Conservation (phyloP, 257 asterid species). For the Cruciata laevipes region DNA sequence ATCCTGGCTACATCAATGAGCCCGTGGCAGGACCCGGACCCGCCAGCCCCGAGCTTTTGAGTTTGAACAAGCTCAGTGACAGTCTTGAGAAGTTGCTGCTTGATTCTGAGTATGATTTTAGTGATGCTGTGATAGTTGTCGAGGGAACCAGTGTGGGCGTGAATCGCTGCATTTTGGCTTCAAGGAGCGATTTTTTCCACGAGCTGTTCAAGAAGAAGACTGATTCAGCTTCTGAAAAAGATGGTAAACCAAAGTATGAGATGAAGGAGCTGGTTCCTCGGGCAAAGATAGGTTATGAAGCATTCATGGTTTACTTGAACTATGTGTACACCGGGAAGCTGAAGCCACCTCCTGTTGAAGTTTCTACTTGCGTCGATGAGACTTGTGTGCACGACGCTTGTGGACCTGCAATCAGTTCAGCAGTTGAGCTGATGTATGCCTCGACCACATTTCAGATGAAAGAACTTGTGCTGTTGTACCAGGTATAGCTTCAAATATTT, state of each 20-base stretch:
- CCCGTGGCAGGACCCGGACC: constrained; percentile 22
- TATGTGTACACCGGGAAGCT: constrained; percentile 72
- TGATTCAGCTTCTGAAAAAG: constrained; percentile 20
- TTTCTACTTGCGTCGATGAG: constrained; percentile 71
- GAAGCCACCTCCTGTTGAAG: constrained; percentile 54
- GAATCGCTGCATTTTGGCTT: constrained; percentile 75
- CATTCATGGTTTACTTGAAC: constrained; percentile 37
- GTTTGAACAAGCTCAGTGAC: constrained; percentile 46
- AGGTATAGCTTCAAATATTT: constrained; percentile 32
- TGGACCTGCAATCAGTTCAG: constrained; percentile 69
- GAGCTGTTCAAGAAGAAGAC: constrained; percentile 28
- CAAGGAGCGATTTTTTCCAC: constrained; percentile 47
- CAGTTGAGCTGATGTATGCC: constrained; percentile 84
- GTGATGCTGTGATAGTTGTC: constrained; percentile 64
- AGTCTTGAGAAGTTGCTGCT: constrained; percentile 59
- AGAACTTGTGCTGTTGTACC: constrained; percentile 64
- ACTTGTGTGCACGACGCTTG: constrained; percentile 77
- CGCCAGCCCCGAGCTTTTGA: constrained; percentile 41
- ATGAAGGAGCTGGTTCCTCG: constrained; percentile 44
- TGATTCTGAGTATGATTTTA: constrained; percentile 49
- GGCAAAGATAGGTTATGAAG: constrained; percentile 54
- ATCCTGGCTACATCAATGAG: constrained; percentile 16
- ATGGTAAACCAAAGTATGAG: constrained; percentile 50
- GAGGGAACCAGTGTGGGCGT: constrained; percentile 60
- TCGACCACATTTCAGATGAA: constrained; percentile 66